A percentile compares a stretch with the other conserved stretches of the same genome.
phyloP scores from a whole-genome alignment of 108 stramenopile species.

The Skeletonema tropicum region DNA sequence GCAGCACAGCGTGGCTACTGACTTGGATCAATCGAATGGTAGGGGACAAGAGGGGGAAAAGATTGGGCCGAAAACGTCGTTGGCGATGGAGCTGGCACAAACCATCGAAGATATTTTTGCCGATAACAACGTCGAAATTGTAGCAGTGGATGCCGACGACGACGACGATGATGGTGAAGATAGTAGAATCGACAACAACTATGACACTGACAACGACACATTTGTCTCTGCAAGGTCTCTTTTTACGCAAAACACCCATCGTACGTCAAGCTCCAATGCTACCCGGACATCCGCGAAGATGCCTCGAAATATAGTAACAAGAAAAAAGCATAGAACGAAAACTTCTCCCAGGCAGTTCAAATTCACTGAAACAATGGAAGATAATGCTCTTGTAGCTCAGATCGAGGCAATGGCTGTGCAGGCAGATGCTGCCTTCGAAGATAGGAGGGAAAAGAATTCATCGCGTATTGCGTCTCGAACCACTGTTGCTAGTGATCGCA shows the following conservation, averaged over 20 bases:
- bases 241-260: neutral
- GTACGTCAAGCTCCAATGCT: neutral
- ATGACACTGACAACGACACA: conserved; percentile 35
- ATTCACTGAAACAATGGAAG: conserved; percentile 18
- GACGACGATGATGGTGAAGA: conserved; percentile 26
- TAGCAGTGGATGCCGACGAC: conserved; percentile 49
- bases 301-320: neutral
- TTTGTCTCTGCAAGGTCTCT: conserved; percentile 43
- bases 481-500: neutral
- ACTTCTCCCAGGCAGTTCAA: neutral
- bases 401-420: conserved; percentile 52
- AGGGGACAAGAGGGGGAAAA: neutral
- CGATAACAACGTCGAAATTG: conserved; percentile 43
- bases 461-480: neutral
- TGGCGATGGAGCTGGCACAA: conserved; percentile 41
- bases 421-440: conserved; percentile 46
- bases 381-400: conserved; percentile 40
- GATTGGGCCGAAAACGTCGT: conserved; percentile 28
- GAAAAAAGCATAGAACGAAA: conserved; percentile 2
- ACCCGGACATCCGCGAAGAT: conserved; percentile 12
- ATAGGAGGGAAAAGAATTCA: conserved; percentile 19
- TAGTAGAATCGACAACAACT: neutral
- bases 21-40: neutral
- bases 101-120: conserved; percentile 51
- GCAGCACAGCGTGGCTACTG: neutral